These are phyloP conservation scores for Aspergillus transmontanensis DNA, from an alignment of 2,329 filamentous ascomycete genomes.

Conservation along the genomic window DNA sequence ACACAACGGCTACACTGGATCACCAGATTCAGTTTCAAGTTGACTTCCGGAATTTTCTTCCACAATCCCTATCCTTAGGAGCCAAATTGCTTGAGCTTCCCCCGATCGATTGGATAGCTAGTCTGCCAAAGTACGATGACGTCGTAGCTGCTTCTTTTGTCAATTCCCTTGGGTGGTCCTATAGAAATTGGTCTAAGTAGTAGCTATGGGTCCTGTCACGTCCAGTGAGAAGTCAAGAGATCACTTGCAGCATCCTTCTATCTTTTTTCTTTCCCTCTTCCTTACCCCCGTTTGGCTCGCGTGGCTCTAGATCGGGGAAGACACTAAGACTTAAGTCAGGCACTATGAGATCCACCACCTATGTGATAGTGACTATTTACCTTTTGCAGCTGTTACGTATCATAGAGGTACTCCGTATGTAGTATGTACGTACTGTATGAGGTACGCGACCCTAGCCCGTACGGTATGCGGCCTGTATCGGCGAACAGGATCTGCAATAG, in stretches of 20 bases:
- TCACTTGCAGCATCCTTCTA: slow-evolving; percentile 22
- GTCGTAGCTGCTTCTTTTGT: neutral
- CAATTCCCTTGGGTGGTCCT: neutral
- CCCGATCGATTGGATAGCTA: neutral
- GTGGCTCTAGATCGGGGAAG: slow-evolving; percentile 26
- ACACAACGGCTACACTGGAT: slow-evolving; percentile 1
- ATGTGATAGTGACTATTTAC: slow-evolving; percentile 17
- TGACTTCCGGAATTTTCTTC: slow-evolving; percentile 5
- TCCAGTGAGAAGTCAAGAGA: slow-evolving; percentile 15
- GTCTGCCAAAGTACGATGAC: slow-evolving; percentile 9
- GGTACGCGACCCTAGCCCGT: neutral
- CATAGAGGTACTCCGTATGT: neutral
- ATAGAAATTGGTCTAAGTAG: neutral
- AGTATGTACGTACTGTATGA: neutral
- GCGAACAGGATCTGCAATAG: neutral
- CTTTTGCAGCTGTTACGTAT: slow-evolving; percentile 11
- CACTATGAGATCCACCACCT: slow-evolving; percentile 22
- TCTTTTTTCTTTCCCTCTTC: slow-evolving; percentile 18
- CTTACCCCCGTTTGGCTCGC: slow-evolving; percentile 21
- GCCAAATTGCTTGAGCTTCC: neutral
- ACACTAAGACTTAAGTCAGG: slow-evolving; percentile 23
- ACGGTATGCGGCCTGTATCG: neutral
- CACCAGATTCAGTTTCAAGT: slow-evolving; percentile 3
- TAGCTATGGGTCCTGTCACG: neutral
- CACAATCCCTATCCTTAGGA: neutral